Percentiles rank a stretch among this genome's conserved stretches.
phyloP scores from a whole-genome alignment of 2,329 filamentous ascomycete genomes.

The Penicillium olsonii region DNA sequence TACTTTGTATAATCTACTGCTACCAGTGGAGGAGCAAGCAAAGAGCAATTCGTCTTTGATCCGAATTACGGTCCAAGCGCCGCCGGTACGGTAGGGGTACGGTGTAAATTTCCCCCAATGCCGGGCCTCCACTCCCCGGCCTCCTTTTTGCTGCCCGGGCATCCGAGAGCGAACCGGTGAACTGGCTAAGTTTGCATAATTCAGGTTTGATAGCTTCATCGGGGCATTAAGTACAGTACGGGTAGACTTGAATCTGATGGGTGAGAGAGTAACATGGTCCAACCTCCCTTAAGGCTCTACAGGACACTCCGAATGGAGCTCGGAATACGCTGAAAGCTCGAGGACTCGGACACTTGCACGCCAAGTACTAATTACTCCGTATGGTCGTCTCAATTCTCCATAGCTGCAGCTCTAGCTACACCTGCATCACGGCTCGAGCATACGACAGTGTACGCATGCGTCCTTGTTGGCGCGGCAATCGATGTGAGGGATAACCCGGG shows the following conservation, averaged over 20 bases:
- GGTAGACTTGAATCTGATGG: too few relatives aligned
- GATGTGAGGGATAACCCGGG: constrained; percentile 3
- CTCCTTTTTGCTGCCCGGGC: constrained; percentile 31
- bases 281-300: too few relatives aligned
- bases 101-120: constrained; percentile 25
- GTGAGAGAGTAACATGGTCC: too few relatives aligned
- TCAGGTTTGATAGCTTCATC: too few relatives aligned
- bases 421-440: not conserved
- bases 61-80: constrained; percentile 26
- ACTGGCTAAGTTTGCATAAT: not conserved
- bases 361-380: not conserved
- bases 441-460: not conserved
- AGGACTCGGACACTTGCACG: too few relatives aligned
- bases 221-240: too few relatives aligned
- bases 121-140: constrained; percentile 25
- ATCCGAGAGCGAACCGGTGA: constrained; percentile 27
- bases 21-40: too few relatives aligned
- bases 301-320: too few relatives aligned
- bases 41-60: too few relatives aligned
- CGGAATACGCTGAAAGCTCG: too few relatives aligned
- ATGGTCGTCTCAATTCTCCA: not conserved
- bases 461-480: not conserved
- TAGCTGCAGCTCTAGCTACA: not conserved
- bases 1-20: too few relatives aligned
- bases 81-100: constrained; percentile 19